A percentile compares a stretch with the other conserved stretches of the same genome.
Conservation (phyloP, 768 basidiomycete species). For the Boletus rex-veris region DNA sequence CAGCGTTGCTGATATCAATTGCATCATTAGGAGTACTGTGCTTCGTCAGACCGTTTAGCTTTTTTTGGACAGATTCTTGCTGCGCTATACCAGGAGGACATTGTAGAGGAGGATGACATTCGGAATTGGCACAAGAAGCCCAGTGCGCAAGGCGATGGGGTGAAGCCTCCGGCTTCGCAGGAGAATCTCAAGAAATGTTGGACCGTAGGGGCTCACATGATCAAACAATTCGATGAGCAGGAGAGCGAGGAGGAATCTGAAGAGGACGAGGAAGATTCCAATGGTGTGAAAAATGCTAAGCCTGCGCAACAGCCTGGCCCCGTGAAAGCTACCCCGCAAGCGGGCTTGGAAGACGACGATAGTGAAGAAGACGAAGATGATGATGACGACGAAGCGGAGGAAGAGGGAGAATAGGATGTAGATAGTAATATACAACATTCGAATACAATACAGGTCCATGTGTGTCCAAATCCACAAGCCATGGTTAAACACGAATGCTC, state of each 20-base stretch:
- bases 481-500: background rate
- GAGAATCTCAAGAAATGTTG: conserved; percentile 68
- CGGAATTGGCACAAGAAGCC: conserved; percentile 76
- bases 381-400: conserved; percentile 1
- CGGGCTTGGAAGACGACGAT: conserved; percentile 1
- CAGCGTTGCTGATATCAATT: background rate
- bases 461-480: background rate
- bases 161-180: conserved; percentile 36
- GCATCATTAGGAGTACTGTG: conserved; percentile 56
- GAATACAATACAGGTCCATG: conserved; percentile 3
- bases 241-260: conserved; percentile 51
- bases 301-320: background rate
- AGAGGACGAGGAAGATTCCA: conserved; percentile 12
- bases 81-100: conserved; percentile 86
- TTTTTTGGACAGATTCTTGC: conserved; percentile 85
- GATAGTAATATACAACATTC: conserved; percentile 2
- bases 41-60: conserved; percentile 56
- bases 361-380: conserved; percentile 3
- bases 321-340: background rate
- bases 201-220: conserved; percentile 68
- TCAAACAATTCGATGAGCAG: conserved; percentile 78
- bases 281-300: conserved; percentile 6
- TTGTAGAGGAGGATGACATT: conserved; percentile 87
- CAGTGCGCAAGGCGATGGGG: conserved; percentile 49
- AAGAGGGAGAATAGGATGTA: conserved; percentile 3